A percentile compares a stretch with the other conserved stretches of the same genome.
Evolutionary conservation across 2,329 filamentous ascomycete genomes (phyloP).

Genomic region (Colletotrichum caudatum): DNA sequence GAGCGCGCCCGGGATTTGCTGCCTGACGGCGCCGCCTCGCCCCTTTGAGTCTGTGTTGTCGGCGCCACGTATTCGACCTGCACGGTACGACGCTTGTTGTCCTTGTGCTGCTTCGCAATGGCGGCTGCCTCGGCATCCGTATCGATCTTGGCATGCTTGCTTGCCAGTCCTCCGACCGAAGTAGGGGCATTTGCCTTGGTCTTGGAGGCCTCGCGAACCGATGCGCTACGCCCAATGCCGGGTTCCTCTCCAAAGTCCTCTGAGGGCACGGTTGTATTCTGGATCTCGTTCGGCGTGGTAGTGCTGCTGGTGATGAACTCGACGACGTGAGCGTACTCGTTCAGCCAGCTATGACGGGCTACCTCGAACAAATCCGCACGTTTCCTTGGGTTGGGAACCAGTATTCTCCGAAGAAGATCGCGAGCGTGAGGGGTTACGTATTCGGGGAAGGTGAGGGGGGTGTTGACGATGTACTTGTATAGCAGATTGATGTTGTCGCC

Average conservation of each 20-base stretch:
- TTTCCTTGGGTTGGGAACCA: constrained; percentile 95
- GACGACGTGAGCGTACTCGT: constrained; percentile 96
- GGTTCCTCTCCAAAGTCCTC: constrained; percentile 66
- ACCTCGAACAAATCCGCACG: constrained; percentile 97
- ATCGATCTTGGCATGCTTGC: constrained; percentile 81
- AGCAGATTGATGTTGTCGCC: constrained; percentile 99
- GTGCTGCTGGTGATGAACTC: constrained; percentile 97
- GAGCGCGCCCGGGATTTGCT: constrained; percentile 58
- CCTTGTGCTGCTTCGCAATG: constrained; percentile 75
- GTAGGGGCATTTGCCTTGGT: constrained; percentile 65
- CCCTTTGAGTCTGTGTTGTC: constrained; percentile 84
- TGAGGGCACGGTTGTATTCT: constrained; percentile 77
- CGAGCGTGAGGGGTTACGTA: constrained; percentile 97
- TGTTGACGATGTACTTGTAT: constrained; percentile 99
- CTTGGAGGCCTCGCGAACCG: constrained; percentile 88
- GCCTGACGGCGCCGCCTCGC: constrained; percentile 52
- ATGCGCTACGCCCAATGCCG: constrained; percentile 73
- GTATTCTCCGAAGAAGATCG: constrained; percentile 90
- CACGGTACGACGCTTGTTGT: constrained; percentile 92
- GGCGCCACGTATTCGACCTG: constrained; percentile 98
- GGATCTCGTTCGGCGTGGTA: constrained; percentile 86
- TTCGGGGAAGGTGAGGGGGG: constrained; percentile 96
- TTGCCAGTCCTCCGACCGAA: constrained; percentile 72
- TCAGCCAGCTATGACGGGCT: constrained; percentile 96
- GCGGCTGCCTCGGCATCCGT: constrained; percentile 67